phyloP scores from a whole-genome alignment of 2,329 filamentous ascomycete genomes.

The Colletotrichum liriopes region DNA sequence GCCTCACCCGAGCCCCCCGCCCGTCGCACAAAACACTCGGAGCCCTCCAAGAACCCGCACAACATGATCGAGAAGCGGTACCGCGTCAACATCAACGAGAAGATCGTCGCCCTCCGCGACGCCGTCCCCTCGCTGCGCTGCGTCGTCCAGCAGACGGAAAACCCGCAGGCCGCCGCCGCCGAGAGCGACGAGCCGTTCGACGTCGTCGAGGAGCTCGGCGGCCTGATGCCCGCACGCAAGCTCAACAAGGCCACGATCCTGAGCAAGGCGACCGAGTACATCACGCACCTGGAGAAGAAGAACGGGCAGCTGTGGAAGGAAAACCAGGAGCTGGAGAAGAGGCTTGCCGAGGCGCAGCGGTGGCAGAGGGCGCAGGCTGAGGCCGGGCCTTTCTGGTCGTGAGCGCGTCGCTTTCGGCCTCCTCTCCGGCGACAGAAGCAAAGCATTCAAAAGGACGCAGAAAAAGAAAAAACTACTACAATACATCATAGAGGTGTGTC shows the following conservation, averaged over 20 bases:
- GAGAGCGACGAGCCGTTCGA: slow-evolving; percentile 48
- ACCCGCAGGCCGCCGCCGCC: slow-evolving; percentile 42
- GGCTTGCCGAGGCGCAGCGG: slow-evolving; percentile 40
- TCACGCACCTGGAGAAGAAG: slow-evolving; percentile 54
- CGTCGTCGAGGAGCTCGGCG: slow-evolving; percentile 49
- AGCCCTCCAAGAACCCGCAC: slow-evolving; percentile 82
- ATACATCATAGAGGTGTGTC: neutral
- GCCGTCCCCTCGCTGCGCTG: slow-evolving; percentile 70
- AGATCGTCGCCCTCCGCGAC: slow-evolving; percentile 83
- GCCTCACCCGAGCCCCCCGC: slow-evolving; percentile 59
- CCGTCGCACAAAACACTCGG: slow-evolving; percentile 49
- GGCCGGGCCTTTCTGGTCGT: slow-evolving; percentile 26
- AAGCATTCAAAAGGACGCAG: neutral
- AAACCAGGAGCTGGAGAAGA: slow-evolving; percentile 52
- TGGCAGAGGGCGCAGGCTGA: slow-evolving; percentile 38
- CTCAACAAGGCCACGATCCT: slow-evolving; percentile 62
- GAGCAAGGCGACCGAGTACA: slow-evolving; percentile 58
- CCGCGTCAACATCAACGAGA: slow-evolving; percentile 87
- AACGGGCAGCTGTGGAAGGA: slow-evolving; percentile 52
- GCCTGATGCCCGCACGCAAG: slow-evolving; percentile 55
- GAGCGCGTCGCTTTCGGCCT: neutral
- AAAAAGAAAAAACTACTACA: neutral
- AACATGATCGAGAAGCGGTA: slow-evolving; percentile 91
- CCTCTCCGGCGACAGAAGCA: neutral
- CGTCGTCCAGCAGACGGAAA: slow-evolving; percentile 51